Percentiles rank a stretch among this genome's conserved stretches.
Evolutionary conservation across 441 rosid genomes (phyloP).

Genomic region (Gossypium laxum): DNA sequence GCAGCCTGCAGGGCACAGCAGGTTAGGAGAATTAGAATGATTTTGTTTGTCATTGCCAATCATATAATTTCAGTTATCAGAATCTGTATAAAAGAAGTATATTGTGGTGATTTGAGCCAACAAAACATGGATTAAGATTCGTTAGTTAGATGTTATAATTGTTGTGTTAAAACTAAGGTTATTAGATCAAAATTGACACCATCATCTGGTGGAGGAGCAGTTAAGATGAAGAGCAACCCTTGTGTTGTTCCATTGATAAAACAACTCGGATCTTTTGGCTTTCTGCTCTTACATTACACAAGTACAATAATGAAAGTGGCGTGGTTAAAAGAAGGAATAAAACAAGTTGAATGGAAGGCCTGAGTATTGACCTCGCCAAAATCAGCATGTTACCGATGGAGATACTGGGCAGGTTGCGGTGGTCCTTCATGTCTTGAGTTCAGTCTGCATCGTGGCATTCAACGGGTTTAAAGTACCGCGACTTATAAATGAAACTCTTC

Average conservation of each 20-base stretch:
- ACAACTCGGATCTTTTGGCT: neutral
- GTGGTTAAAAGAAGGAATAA: neutral
- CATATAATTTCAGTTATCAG: neutral
- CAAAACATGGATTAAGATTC: constrained; percentile 1
- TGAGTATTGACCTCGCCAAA: neutral
- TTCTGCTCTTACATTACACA: neutral
- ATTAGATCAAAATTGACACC: neutral
- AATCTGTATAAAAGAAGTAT: neutral
- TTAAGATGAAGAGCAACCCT: too few species aligned
- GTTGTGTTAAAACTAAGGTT: neutral
- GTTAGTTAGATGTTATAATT: neutral
- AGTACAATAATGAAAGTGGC: neutral
- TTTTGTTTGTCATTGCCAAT: constrained; percentile 1
- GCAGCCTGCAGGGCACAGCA: neutral
- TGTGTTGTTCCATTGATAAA: neutral
- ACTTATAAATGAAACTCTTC: neutral
- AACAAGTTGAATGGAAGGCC: neutral
- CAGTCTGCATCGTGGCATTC: neutral
- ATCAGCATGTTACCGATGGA: neutral
- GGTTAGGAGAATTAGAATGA: neutral
- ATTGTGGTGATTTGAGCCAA: neutral
- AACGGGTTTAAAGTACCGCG: neutral
- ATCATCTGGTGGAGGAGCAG: too few species aligned
- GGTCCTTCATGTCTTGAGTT: constrained; percentile 2
- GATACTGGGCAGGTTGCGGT: neutral